Conservation (phyloP, 1,139 yeast species). For the Neolecta irregularis region DNA sequence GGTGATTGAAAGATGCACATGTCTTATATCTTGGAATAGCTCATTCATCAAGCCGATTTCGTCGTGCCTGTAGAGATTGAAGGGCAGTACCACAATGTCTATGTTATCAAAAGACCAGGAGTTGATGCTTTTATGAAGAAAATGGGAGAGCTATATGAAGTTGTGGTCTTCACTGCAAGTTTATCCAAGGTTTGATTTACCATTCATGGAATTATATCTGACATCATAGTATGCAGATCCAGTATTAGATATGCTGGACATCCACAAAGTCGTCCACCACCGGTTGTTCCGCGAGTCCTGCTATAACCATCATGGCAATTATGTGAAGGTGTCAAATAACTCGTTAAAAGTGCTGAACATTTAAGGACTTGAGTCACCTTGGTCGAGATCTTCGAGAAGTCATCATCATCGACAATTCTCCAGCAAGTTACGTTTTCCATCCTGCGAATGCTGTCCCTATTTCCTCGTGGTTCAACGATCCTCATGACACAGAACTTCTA, state of each 20-base stretch:
- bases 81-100: slow-evolving; percentile 80
- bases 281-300: slow-evolving; percentile 81
- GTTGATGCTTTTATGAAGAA: slow-evolving; percentile 78
- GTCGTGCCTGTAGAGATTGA: slow-evolving; percentile 88
- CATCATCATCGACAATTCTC: slow-evolving; percentile 89
- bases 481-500: slow-evolving; percentile 85
- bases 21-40: slow-evolving; percentile 20
- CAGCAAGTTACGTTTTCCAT: slow-evolving; percentile 90
- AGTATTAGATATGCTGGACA: slow-evolving; percentile 70
- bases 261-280: slow-evolving; percentile 62
- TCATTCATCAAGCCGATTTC: slow-evolving; percentile 81
- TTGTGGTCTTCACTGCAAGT: slow-evolving; percentile 92
- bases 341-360: background rate
- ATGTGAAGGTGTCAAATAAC: slow-evolving; percentile 30
- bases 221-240: slow-evolving; percentile 66
- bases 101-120: slow-evolving; percentile 93
- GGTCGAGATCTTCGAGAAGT: slow-evolving; percentile 81
- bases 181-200: slow-evolving; percentile 40
- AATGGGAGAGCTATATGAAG: slow-evolving; percentile 80
- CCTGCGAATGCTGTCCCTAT: slow-evolving; percentile 98
- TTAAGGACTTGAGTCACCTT: slow-evolving; percentile 73
- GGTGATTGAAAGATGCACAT: background rate
- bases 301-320: slow-evolving; percentile 73
- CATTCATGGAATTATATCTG: background rate
- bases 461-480: slow-evolving; percentile 95